A percentile compares a stretch with the other conserved stretches of the same genome.
These are phyloP conservation scores for Paecilomyces variotii DNA, from an alignment of 2,329 filamentous ascomycete species.

Conservation along the genomic window DNA sequence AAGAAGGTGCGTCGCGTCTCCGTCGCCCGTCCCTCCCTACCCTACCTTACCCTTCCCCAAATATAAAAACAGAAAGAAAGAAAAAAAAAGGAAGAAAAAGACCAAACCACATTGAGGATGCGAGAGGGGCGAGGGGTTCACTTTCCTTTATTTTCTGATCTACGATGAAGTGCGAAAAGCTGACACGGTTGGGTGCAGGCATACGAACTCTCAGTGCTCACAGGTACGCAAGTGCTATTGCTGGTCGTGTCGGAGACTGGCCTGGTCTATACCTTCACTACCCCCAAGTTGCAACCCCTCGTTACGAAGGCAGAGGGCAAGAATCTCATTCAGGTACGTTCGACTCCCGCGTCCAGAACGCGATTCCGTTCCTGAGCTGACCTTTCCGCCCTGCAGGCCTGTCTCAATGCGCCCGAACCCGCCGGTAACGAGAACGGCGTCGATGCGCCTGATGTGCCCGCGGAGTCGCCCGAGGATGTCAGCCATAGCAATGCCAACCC, in stretches of 20 bases:
- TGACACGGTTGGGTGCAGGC: constrained; percentile 50
- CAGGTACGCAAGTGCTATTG: constrained; percentile 91
- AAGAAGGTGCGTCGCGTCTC: constrained; percentile 72
- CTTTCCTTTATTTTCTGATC: neutral
- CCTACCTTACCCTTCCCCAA: neutral
- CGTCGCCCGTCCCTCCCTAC: constrained; percentile 10
- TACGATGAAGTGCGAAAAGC: neutral
- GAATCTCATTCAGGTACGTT: constrained; percentile 90
- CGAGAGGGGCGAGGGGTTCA: neutral
- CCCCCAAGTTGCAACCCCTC: constrained; percentile 93
- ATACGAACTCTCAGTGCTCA: constrained; percentile 94
- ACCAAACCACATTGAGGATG: no score
- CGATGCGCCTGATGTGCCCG: constrained; percentile 60
- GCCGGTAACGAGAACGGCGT: constrained; percentile 74
- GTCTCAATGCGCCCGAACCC: constrained; percentile 91
- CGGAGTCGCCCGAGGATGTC: constrained; percentile 88
- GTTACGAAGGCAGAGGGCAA: constrained; percentile 99
- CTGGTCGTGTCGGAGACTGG: constrained; percentile 96
- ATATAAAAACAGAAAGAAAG: no score
- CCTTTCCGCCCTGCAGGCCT: constrained; percentile 58
- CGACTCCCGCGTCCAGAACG: neutral
- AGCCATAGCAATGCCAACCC: constrained; percentile 66
- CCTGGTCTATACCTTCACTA: constrained; percentile 96
- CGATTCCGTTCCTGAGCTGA: constrained; percentile 8
- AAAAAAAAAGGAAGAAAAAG: no score